Evolutionary conservation across 257 asterid genomes (phyloP).

Genomic region (Marsdenia floribunda): DNA sequence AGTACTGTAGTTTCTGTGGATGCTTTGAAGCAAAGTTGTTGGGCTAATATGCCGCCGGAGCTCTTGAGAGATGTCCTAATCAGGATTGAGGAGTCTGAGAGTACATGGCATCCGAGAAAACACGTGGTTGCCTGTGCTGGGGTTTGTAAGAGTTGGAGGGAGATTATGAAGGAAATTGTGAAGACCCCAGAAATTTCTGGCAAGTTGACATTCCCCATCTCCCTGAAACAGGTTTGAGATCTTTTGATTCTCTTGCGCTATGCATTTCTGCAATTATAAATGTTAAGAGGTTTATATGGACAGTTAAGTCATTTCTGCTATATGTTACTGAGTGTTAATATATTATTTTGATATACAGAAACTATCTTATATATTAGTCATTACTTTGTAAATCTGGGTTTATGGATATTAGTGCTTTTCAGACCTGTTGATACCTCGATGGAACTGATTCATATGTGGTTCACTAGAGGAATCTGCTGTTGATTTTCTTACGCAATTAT

Average conservation of each 20-base stretch:
- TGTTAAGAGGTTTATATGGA: not conserved
- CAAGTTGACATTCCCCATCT: slow-evolving; percentile 77
- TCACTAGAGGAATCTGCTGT: not conserved
- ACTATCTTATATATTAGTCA: too few species aligned
- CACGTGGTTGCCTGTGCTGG: slow-evolving; percentile 93
- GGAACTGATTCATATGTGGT: not conserved
- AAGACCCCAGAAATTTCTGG: slow-evolving; percentile 57
- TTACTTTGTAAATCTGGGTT: not conserved
- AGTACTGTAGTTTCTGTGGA: slow-evolving; percentile 39
- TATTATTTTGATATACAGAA: not conserved
- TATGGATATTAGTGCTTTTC: not conserved
- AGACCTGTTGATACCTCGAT: not conserved
- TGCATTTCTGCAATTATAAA: not conserved
- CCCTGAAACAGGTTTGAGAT: slow-evolving; percentile 75
- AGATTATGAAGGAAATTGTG: slow-evolving; percentile 70
- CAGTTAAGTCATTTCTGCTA: not conserved
- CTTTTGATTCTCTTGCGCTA: not conserved
- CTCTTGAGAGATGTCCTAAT: slow-evolving; percentile 79
- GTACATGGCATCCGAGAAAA: slow-evolving; percentile 67
- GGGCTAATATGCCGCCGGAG: slow-evolving; percentile 95
- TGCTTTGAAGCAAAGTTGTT: slow-evolving; percentile 85
- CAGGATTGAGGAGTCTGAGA: slow-evolving; percentile 75
- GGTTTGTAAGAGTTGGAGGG: slow-evolving; percentile 97
- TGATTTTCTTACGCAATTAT: not conserved
- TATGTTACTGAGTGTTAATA: not conserved